Conservation (phyloP, 331 rosid species). For the Quercus phellos region DNA sequence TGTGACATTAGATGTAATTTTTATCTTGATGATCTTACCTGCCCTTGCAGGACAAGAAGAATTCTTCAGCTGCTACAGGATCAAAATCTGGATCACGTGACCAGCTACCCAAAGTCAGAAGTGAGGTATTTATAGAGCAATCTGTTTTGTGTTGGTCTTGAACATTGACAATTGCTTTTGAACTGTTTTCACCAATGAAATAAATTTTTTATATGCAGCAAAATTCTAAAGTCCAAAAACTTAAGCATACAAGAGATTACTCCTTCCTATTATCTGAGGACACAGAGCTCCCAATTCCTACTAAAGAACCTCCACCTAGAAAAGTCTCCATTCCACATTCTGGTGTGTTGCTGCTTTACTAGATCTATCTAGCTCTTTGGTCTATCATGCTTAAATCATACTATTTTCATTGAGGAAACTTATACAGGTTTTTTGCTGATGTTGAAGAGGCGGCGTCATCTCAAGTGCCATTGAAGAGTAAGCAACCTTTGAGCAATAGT, state of each 20-base stretch:
- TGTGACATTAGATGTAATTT: no score
- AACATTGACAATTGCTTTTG: background rate
- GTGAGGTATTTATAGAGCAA: conserved; percentile 47
- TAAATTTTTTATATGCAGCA: conserved; percentile 38
- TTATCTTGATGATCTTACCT: conserved; percentile 24
- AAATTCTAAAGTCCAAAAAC: conserved; percentile 53
- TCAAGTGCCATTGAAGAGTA: conserved; percentile 45
- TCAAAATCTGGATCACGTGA: conserved; percentile 34
- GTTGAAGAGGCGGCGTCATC: conserved; percentile 57
- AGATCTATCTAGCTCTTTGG: conserved; percentile 12
- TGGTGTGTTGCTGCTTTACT: conserved; percentile 47
- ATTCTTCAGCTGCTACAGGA: conserved; percentile 36
- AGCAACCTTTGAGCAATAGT: conserved; percentile 39
- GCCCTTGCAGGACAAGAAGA: conserved; percentile 46
- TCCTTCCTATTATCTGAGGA: conserved; percentile 79
- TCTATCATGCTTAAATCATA: conserved; percentile 26
- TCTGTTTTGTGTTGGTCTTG: conserved; percentile 4
- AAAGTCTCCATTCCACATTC: conserved; percentile 31
- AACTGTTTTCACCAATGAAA: conserved; percentile 12
- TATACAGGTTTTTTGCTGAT: conserved; percentile 57
- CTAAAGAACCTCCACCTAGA: conserved; percentile 40
- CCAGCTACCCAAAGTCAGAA: conserved; percentile 39
- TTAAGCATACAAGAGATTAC: conserved; percentile 84
- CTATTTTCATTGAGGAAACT: conserved; percentile 50
- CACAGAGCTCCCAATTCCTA: conserved; percentile 59